Evolutionary conservation across 108 stramenopile species (phyloP).

Genomic region (Asterionellopsis glacialis): DNA sequence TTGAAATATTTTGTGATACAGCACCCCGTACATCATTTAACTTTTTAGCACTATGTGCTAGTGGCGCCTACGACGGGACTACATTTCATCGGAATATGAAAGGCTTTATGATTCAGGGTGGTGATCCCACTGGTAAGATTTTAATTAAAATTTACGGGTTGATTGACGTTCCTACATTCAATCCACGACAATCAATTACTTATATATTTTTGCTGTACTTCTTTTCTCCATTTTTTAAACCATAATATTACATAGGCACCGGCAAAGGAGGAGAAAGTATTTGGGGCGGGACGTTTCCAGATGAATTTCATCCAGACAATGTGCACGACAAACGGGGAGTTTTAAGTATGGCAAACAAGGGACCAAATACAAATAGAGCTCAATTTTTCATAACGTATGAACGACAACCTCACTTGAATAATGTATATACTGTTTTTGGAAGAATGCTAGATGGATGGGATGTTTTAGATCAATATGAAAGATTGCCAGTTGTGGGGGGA

Average conservation of each 20-base stretch:
- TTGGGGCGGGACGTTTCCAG: conserved; percentile 93
- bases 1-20: conserved; percentile 96
- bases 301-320: conserved; percentile 93
- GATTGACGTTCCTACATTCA: too few species aligned
- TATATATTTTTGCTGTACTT: not conserved
- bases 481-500: conserved; percentile 79
- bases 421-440: conserved; percentile 94
- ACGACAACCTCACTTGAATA: conserved; percentile 92
- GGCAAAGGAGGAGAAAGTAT: conserved; percentile 87
- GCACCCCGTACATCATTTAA: conserved; percentile 90
- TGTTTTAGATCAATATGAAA: conserved; percentile 90
- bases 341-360: conserved; percentile 93
- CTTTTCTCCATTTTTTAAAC: too few species aligned
- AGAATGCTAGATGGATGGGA: conserved; percentile 94
- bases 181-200: not conserved
- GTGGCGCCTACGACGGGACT: conserved; percentile 89
- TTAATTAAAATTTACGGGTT: not conserved
- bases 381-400: conserved; percentile 97
- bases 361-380: conserved; percentile 80
- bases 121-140: conserved; percentile 60
- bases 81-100: conserved; percentile 94
- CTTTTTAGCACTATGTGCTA: conserved; percentile 84
- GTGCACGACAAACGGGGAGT: conserved; percentile 87
- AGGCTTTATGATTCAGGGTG: conserved; percentile 96
- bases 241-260: conserved; percentile 63